Conservation (phyloP, 495 filamentous ascomycete species). For the Coniosporium apollinis region DNA sequence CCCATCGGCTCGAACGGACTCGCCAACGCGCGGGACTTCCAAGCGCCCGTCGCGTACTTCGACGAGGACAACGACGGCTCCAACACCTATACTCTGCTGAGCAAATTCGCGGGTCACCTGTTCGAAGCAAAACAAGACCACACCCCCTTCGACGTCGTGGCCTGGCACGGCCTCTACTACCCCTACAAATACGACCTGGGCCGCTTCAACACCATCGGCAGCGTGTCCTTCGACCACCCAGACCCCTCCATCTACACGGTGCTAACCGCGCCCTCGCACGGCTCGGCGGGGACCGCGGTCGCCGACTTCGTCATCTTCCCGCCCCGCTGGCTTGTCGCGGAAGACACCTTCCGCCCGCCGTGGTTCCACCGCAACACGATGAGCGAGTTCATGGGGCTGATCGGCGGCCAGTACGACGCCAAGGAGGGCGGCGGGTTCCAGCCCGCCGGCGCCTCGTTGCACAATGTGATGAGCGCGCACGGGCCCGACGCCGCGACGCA, state of each 20-base stretch:
- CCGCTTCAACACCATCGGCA: conserved; percentile 62
- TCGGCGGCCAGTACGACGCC: conserved; percentile 52
- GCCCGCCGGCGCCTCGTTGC: conserved; percentile 43
- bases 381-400: conserved; percentile 71
- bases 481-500: conserved; percentile 41
- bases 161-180: conserved; percentile 68
- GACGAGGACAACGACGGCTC: conserved; percentile 38
- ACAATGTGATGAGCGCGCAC: conserved; percentile 49
- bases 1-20: conserved; percentile 80
- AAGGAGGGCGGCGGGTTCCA: conserved; percentile 48
- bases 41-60: conserved; percentile 63
- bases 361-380: conserved; percentile 76
- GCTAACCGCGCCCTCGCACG: conserved; percentile 51
- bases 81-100: conserved; percentile 41
- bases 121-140: conserved; percentile 57
- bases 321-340: conserved; percentile 61
- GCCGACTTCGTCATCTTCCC: conserved; percentile 77
- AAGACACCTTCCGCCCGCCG: conserved; percentile 67
- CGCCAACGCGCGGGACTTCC: conserved; percentile 80
- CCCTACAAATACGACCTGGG: conserved; percentile 81
- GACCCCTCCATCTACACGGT: conserved; percentile 77
- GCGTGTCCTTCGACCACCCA: conserved; percentile 59
- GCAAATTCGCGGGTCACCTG: conserved; percentile 67
- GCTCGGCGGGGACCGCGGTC: conserved; percentile 50
- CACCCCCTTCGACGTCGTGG: conserved; percentile 69